phyloP scores from a whole-genome alignment of 345 rosid genomes.

The Populus pruinosa region DNA sequence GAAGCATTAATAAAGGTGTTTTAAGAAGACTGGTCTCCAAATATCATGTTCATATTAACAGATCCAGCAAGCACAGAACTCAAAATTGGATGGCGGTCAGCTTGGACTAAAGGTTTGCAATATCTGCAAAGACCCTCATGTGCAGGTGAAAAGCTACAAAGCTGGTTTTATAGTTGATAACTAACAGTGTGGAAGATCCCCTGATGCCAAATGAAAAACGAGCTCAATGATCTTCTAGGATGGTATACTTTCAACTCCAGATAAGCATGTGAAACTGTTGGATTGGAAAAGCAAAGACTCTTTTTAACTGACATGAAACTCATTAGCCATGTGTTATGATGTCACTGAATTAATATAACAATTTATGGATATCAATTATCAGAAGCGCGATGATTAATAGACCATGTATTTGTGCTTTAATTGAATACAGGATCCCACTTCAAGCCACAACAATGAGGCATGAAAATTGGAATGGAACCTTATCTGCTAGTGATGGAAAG shows the following conservation, averaged over 20 bases:
- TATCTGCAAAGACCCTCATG: background rate
- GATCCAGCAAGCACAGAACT: conserved; percentile 7
- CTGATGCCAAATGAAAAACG: background rate
- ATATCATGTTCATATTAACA: background rate
- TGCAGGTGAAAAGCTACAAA: background rate
- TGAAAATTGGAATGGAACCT: no score
- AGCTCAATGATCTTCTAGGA: conserved; percentile 1
- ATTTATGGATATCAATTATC: background rate
- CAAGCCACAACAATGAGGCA: background rate
- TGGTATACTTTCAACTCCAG: background rate
- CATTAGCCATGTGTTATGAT: background rate
- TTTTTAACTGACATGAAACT: background rate
- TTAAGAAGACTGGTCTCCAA: background rate
- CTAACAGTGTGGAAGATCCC: background rate
- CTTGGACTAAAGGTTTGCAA: conserved; percentile 7
- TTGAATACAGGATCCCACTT: background rate
- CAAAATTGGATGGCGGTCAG: background rate
- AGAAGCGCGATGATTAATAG: background rate
- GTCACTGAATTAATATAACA: background rate
- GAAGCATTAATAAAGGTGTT: background rate
- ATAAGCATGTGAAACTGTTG: background rate
- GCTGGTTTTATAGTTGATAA: background rate
- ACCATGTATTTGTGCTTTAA: background rate
- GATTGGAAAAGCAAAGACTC: background rate
- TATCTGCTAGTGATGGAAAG: no score